Conservation (phyloP, 2,329 filamentous ascomycete species). For the Lachnum nothofagi region DNA sequence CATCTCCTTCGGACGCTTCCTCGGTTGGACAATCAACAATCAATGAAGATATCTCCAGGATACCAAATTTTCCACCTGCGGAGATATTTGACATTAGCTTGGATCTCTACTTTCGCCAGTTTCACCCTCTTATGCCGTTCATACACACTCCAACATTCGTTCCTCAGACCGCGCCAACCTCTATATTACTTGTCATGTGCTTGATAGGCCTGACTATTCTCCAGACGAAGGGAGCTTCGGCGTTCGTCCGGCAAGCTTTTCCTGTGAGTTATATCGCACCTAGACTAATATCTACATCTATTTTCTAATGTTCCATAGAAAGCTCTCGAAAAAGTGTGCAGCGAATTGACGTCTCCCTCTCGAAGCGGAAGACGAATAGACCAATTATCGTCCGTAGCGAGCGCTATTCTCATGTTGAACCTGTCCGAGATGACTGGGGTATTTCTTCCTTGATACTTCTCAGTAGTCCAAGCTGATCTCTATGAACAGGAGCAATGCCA, state of each 20-base stretch:
- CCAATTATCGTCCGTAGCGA: slow-evolving; percentile 21
- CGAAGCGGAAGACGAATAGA: slow-evolving; percentile 19
- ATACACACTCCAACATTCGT: slow-evolving; percentile 50
- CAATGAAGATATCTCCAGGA: slow-evolving; percentile 23
- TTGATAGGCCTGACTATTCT: slow-evolving; percentile 48
- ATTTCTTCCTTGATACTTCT: neutral
- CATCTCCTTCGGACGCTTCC: slow-evolving; percentile 25
- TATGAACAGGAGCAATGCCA: slow-evolving; percentile 22
- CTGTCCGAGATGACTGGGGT: slow-evolving; percentile 23
- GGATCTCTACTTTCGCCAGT: slow-evolving; percentile 49
- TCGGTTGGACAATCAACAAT: slow-evolving; percentile 25
- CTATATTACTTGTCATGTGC: slow-evolving; percentile 48
- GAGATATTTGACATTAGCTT: slow-evolving; percentile 50
- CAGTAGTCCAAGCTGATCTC: neutral
- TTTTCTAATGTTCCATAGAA: slow-evolving; percentile 13
- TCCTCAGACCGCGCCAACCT: slow-evolving; percentile 42
- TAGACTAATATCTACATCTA: neutral
- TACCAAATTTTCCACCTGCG: slow-evolving; percentile 42
- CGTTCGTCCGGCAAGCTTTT: slow-evolving; percentile 36
- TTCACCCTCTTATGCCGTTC: slow-evolving; percentile 48
- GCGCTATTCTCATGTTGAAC: slow-evolving; percentile 20
- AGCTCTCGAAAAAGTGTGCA: slow-evolving; percentile 23
- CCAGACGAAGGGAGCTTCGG: slow-evolving; percentile 46
- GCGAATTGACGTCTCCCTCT: slow-evolving; percentile 17
- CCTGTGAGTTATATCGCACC: slow-evolving; percentile 11